Conservation (phyloP, 805 yeast species). For the Spathaspora sp. region DNA sequence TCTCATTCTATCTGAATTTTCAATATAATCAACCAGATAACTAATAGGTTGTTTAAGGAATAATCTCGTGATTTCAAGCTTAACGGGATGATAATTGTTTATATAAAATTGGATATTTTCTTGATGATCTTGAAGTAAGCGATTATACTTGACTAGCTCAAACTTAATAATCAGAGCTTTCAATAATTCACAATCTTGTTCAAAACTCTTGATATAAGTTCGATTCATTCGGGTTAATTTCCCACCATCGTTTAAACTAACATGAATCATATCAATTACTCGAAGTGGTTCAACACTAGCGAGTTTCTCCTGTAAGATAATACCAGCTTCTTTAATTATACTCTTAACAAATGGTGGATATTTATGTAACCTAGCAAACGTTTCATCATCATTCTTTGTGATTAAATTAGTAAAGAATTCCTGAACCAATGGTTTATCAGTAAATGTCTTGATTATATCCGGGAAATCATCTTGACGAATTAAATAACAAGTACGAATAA, state of each 20-base stretch:
- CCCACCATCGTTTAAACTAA: constrained; percentile 35
- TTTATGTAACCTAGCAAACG: constrained; percentile 22
- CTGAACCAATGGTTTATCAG: constrained; percentile 17
- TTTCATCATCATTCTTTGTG: constrained; percentile 36
- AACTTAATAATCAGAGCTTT: constrained; percentile 32
- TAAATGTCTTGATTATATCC: constrained; percentile 12
- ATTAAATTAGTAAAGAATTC: constrained; percentile 29
- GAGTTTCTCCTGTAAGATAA: constrained; percentile 14
- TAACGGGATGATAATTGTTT: constrained; percentile 45
- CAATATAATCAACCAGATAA: constrained; percentile 64
- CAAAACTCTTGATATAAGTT: constrained; percentile 30
- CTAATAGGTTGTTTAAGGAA: constrained; percentile 15
- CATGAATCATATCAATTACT: constrained; percentile 28
- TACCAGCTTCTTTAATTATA: constrained; percentile 21
- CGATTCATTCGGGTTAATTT: constrained; percentile 26
- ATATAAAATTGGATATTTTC: constrained; percentile 54
- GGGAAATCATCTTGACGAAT: constrained; percentile 25
- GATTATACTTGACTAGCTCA: constrained; percentile 47
- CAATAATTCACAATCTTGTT: constrained; percentile 33
- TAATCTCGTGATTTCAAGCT: constrained; percentile 38
- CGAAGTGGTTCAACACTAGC: constrained; percentile 14
- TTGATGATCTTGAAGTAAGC: constrained; percentile 61
- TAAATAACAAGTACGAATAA: constrained; percentile 31
- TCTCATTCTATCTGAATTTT: constrained; percentile 66
- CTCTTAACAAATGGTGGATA: constrained; percentile 26